Evolutionary conservation across 2,329 filamentous ascomycete species (phyloP).

Genomic region (Elsinoe necatrix): DNA sequence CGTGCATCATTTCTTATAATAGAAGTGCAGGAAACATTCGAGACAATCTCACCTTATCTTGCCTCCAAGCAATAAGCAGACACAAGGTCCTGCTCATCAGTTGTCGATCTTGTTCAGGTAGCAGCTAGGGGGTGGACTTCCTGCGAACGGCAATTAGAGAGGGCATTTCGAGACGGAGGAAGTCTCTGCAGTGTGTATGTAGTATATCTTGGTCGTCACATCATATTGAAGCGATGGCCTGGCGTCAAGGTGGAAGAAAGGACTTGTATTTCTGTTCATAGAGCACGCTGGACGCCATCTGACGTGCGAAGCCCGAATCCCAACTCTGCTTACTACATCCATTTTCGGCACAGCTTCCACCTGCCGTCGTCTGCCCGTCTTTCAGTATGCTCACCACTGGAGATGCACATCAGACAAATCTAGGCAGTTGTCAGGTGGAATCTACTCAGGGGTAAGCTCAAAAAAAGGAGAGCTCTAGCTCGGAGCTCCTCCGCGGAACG

Average conservation of each 20-base stretch:
- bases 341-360: background rate
- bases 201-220: background rate
- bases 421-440: background rate
- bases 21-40: no score
- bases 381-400: background rate
- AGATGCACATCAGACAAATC: background rate
- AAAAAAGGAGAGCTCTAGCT: background rate
- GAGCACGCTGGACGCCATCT: background rate
- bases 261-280: background rate
- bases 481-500: slow-evolving; percentile 1
- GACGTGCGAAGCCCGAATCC: background rate
- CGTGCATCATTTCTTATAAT: no score
- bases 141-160: background rate
- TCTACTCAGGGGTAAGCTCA: background rate
- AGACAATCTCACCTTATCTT: no score
- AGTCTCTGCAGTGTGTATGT: background rate
- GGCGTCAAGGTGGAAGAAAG: background rate
- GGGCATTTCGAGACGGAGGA: background rate
- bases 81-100: no score
- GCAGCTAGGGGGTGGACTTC: background rate
- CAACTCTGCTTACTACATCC: background rate
- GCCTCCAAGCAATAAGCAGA: no score
- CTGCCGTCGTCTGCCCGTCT: background rate
- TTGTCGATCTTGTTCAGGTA: background rate
- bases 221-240: background rate